Evolutionary conservation across 1,139 yeast species (phyloP).

Genomic region (Pichia cactophila): DNA sequence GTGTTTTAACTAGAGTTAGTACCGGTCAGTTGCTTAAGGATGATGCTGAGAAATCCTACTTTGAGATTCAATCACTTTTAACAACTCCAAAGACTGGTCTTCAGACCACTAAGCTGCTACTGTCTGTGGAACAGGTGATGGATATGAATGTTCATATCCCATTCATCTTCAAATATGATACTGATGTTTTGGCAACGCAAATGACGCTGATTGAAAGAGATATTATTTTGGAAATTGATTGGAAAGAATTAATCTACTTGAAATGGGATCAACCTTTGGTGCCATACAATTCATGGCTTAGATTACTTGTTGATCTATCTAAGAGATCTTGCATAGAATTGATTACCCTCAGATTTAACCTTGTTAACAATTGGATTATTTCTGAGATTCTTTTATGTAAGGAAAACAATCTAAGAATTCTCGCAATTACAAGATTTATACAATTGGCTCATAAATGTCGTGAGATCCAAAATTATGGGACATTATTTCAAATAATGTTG

Average conservation of each 20-base stretch:
- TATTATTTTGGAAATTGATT: slow-evolving; percentile 75
- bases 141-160: slow-evolving; percentile 53
- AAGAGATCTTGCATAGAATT: slow-evolving; percentile 65
- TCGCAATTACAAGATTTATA: slow-evolving; percentile 69
- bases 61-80: slow-evolving; percentile 24
- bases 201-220: slow-evolving; percentile 83
- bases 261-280: slow-evolving; percentile 62
- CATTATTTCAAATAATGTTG: slow-evolving; percentile 78
- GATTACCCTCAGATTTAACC: slow-evolving; percentile 80
- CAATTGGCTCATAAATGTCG: slow-evolving; percentile 74
- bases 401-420: slow-evolving; percentile 48
- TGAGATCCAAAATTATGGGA: slow-evolving; percentile 71
- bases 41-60: slow-evolving; percentile 18
- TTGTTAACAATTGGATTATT: slow-evolving; percentile 87
- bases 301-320: slow-evolving; percentile 42
- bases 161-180: slow-evolving; percentile 65
- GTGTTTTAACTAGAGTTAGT: slow-evolving; percentile 11
- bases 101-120: slow-evolving; percentile 9
- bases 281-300: slow-evolving; percentile 84
- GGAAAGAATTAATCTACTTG: slow-evolving; percentile 81
- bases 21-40: slow-evolving; percentile 12
- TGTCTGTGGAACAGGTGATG: slow-evolving; percentile 33
- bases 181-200: slow-evolving; percentile 64
- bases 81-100: slow-evolving; percentile 21
- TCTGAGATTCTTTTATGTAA: slow-evolving; percentile 76